phyloP scores from a whole-genome alignment of 2,329 filamentous ascomycete species.

The Fusarium robinianum region DNA sequence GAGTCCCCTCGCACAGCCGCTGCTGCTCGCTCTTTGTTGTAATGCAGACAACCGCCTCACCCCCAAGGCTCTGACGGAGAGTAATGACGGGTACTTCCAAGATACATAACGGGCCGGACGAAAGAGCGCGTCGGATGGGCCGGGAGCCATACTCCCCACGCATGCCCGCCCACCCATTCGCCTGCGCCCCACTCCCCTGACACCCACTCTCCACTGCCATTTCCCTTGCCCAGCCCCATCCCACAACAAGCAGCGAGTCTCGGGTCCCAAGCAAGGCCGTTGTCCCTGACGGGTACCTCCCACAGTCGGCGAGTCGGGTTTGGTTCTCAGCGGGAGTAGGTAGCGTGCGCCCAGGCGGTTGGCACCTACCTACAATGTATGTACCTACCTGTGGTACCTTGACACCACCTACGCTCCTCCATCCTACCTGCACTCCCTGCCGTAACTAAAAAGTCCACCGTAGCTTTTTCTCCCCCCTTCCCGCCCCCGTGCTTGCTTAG shows the following conservation, averaged over 20 bases:
- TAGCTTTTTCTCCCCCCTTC: slow-evolving; percentile 38
- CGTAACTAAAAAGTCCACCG: slow-evolving; percentile 40
- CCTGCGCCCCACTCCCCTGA: slow-evolving; percentile 32
- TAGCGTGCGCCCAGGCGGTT: too few relatives aligned
- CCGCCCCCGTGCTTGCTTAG: slow-evolving; percentile 37
- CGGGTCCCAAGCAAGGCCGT: too few relatives aligned
- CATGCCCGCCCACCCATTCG: slow-evolving; percentile 24
- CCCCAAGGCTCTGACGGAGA: too few relatives aligned
- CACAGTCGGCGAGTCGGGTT: too few relatives aligned
- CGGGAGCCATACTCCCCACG: slow-evolving; percentile 30
- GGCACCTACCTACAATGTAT: too few relatives aligned
- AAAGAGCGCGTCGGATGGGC: slow-evolving; percentile 33
- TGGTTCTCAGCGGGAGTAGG: too few relatives aligned
- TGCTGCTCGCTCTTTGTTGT: not conserved
- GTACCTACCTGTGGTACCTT: too few relatives aligned
- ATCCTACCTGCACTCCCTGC: too few relatives aligned
- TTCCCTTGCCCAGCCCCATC: slow-evolving; percentile 33
- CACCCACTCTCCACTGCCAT: slow-evolving; percentile 37
- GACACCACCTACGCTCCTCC: too few relatives aligned
- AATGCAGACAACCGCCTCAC: too few relatives aligned
- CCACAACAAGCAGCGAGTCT: slow-evolving; percentile 27
- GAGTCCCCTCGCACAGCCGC: too few relatives aligned
- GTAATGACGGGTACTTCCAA: slow-evolving; percentile 16
- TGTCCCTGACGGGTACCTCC: slow-evolving; percentile 28
- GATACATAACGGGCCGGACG: slow-evolving; percentile 24